phyloP scores from a whole-genome alignment of 495 filamentous ascomycete species.

The Aspergillus kassunensis region DNA sequence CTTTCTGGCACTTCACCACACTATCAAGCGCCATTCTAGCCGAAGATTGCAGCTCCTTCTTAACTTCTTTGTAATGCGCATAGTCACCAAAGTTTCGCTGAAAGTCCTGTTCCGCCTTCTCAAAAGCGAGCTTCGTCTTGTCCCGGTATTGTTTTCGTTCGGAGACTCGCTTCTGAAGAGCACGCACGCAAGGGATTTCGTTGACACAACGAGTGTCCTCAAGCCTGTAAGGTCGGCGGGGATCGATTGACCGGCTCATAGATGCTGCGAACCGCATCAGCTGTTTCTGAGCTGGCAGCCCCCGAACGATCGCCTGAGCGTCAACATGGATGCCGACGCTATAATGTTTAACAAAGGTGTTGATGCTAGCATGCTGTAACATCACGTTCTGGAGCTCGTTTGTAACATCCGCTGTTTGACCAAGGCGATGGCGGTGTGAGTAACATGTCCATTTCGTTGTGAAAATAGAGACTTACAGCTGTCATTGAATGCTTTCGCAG shows the following conservation, averaged over 20 bases:
- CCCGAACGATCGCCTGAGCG: constrained; percentile 29
- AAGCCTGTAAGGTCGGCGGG: constrained; percentile 23
- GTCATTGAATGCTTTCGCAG: constrained; percentile 35
- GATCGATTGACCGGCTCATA: constrained; percentile 37
- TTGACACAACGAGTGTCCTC: constrained; percentile 8
- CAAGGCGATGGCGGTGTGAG: neutral
- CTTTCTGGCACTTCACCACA: neutral
- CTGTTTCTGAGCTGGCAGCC: constrained; percentile 26
- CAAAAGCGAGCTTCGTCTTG: constrained; percentile 14
- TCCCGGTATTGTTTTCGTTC: constrained; percentile 12
- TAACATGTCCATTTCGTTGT: constrained; percentile 4
- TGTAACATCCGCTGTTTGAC: constrained; percentile 29
- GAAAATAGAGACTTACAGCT: constrained; percentile 23
- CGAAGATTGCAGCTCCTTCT: neutral
- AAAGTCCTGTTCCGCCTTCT: constrained; percentile 11
- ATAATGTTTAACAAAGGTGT: constrained; percentile 37
- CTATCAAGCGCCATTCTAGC: neutral
- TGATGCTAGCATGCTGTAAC: constrained; percentile 32
- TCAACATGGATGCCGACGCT: constrained; percentile 32
- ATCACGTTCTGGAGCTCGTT: constrained; percentile 39
- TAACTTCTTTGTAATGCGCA: neutral
- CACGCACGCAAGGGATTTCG: too few relatives aligned
- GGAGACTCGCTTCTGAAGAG: constrained; percentile 11
- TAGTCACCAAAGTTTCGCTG: neutral
- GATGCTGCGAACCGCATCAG: constrained; percentile 31